Evolutionary conservation across 345 rosid species (phyloP).

Genomic region (Brassica incana): DNA sequence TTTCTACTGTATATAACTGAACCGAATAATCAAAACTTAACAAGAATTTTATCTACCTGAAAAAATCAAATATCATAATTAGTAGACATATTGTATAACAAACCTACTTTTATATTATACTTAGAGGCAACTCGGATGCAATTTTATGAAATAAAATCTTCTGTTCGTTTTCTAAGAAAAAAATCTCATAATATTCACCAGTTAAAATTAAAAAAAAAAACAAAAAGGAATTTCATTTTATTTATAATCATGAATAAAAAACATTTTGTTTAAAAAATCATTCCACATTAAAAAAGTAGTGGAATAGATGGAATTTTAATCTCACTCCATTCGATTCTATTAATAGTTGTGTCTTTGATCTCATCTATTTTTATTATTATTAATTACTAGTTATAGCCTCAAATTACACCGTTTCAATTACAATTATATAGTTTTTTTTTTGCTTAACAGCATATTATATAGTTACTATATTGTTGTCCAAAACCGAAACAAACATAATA

Average conservation of each 20-base stretch:
- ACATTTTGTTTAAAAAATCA: background rate
- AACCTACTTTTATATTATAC: background rate
- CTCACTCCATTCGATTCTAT: background rate
- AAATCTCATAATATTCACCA: background rate
- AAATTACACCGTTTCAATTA: background rate
- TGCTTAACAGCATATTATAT: too few relatives aligned
- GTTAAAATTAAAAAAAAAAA: background rate
- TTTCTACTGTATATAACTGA: background rate
- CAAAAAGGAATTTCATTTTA: too few relatives aligned
- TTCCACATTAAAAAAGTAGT: background rate
- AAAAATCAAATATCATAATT: background rate
- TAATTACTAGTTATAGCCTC: background rate
- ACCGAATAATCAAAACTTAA: background rate
- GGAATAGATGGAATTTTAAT: background rate
- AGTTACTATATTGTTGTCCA: background rate
- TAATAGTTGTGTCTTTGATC: background rate
- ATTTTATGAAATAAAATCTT: background rate
- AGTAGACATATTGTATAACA: background rate
- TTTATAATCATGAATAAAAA: too few relatives aligned
- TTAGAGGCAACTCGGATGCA: background rate
- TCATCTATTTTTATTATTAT: background rate
- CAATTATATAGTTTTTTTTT: too few relatives aligned
- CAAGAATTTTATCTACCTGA: background rate
- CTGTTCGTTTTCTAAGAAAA: background rate
- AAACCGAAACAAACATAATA: background rate